Evolutionary conservation across 352 stramenopile species (phyloP), one percentile per base, ranked within the genome.

Genomic region (Vaucheria bursata): DNA sequence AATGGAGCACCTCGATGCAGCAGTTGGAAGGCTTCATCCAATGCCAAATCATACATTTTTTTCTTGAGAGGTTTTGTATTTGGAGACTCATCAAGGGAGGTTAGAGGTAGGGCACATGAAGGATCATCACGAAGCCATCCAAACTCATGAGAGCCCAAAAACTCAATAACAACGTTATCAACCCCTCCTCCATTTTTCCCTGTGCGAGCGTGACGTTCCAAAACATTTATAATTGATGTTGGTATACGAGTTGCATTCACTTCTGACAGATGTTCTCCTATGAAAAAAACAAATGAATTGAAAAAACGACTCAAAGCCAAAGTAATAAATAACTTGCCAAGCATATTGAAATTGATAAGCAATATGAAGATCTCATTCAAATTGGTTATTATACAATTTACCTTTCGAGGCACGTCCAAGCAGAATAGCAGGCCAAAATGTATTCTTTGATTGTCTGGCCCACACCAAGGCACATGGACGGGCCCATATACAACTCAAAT

Each of bases 361-460:
- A n/a, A n/a, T n/a, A n/a, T n/a, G n/a, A n/a, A n/a, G n/a, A n/a
- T n/a, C n/a, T n/a, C n/a, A n/a, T n/a, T n/a, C n/a, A n/a, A n/a
- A n/a, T n/a, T n/a, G n/a, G n/a, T n/a, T n/a, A n/a, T n/a, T n/a
- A n/a, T n/a, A n/a, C n/a, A n/a, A 59, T 25, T 59, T 25, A 59
- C 45, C 45, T 25, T 59, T 12, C 45, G 45, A 12, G 12, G 45
- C 45, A 59, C 76, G 67, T 71, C 76, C 74, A 34, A 81, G 76
- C 50, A 73, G 64, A 70, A 81, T 81, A 25, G 76, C 76, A 12
- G 76, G 76, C 76, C 76, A 81, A 71, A 65, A 81, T 0, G 45
- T 50, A 39, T 81, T 81, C 76, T 81, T 81, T 18, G 76, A 70
- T 64, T 81, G 69, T 71, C 78, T 81, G 32, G 76, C 76, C 76